phyloP scores from a whole-genome alignment of 164 flowering plant species.

The Paratinospora sagittata region DNA sequence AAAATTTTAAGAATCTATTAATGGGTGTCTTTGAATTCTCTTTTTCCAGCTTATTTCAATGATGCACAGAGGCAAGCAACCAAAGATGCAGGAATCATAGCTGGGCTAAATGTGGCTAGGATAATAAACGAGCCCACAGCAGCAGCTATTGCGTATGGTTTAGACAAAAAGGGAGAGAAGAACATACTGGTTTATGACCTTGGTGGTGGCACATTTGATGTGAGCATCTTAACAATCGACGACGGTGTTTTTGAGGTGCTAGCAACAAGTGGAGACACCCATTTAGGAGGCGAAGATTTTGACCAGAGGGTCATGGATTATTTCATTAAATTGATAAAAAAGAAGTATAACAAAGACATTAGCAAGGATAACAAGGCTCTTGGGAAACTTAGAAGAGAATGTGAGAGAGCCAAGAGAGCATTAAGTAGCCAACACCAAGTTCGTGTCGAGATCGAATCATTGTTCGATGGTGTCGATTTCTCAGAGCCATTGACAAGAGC shows the following conservation, averaged over 20 bases:
- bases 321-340: conserved; percentile 45
- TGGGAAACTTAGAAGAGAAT: conserved; percentile 43
- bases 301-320: conserved; percentile 51
- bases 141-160: conserved; percentile 50
- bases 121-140: conserved; percentile 61
- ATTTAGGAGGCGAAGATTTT: conserved; percentile 56
- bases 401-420: conserved; percentile 49
- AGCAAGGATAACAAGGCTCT: conserved; percentile 42
- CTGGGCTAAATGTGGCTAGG: conserved; percentile 47
- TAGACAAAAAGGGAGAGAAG: conserved; percentile 42
- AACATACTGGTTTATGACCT: conserved; percentile 46
- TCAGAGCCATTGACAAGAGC: conserved; percentile 49
- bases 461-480: conserved; percentile 45
- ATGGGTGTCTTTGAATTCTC: neutral
- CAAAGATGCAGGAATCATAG: conserved; percentile 48
- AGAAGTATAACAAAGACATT: conserved; percentile 41
- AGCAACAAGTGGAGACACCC: conserved; percentile 50
- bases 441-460: conserved; percentile 42
- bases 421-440: conserved; percentile 56
- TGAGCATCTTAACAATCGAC: conserved; percentile 38
- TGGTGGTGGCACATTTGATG: conserved; percentile 61
- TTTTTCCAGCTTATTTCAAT: conserved; percentile 47
- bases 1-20: too few relatives aligned
- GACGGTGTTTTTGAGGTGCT: conserved; percentile 50
- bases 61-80: conserved; percentile 60